Conservation (phyloP, 2,329 filamentous ascomycete genomes). For the Pseudophaeomoniella oleicola region DNA sequence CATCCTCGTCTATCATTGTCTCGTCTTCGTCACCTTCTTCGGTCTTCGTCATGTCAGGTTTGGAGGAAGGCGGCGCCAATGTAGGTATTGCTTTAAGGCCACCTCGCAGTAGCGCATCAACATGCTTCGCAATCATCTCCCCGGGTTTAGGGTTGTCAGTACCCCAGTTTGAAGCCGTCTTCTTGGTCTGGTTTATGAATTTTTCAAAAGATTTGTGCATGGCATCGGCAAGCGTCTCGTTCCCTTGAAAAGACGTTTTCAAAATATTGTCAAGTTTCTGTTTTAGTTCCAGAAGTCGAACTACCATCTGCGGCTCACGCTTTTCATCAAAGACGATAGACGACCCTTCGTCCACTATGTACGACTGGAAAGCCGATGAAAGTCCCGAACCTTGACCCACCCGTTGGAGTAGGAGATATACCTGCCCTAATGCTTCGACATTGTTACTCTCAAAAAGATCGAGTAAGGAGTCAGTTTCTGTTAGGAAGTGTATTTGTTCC, state of each 20-base stretch:
- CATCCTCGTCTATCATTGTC: conserved; percentile 71
- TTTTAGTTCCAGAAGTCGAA: conserved; percentile 68
- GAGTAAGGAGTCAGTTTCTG: conserved; percentile 52
- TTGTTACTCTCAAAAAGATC: conserved; percentile 60
- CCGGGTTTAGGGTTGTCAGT: conserved; percentile 86
- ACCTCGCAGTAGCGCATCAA: conserved; percentile 75
- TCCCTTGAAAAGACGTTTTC: conserved; percentile 58
- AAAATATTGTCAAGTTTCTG: conserved; percentile 63
- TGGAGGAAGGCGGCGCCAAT: conserved; percentile 43
- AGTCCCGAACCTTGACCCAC: conserved; percentile 57
- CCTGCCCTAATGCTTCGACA: conserved; percentile 52
- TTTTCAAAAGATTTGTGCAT: conserved; percentile 73
- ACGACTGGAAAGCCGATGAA: conserved; percentile 59
- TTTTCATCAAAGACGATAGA: conserved; percentile 67
- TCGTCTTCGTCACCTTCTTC: conserved; percentile 46
- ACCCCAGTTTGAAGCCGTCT: conserved; percentile 55
- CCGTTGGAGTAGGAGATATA: conserved; percentile 66
- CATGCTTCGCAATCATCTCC: conserved; percentile 97
- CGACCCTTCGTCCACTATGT: conserved; percentile 62
- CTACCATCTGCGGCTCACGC: conserved; percentile 71
- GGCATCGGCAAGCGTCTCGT: conserved; percentile 62
- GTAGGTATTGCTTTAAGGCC: conserved; percentile 72
- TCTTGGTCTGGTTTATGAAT: conserved; percentile 83
- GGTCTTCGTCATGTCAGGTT: conserved; percentile 37
- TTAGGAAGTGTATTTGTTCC: conserved; percentile 49